Evolutionary conservation across 2,329 filamentous ascomycete genomes (phyloP).

Genomic region (Exophiala oligosperma): DNA sequence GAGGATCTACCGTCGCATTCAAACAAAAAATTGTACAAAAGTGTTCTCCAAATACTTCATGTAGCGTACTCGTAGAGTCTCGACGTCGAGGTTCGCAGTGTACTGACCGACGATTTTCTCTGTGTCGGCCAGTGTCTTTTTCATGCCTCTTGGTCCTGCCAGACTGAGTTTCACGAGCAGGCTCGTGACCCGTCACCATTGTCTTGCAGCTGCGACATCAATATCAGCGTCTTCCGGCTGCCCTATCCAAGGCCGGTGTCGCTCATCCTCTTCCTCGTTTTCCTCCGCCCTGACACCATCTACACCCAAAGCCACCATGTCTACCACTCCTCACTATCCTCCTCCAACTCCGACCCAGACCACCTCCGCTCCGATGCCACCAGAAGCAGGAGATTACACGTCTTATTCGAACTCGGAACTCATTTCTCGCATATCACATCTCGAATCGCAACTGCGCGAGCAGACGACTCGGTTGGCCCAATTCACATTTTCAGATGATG

Average conservation of each 20-base stretch:
- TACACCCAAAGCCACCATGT: too few species aligned
- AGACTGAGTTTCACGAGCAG: slow-evolving; percentile 9
- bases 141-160: slow-evolving; percentile 12
- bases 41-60: too few species aligned
- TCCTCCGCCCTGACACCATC: not conserved
- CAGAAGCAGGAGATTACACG: slow-evolving; percentile 51
- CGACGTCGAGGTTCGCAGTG: not conserved
- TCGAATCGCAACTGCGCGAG: slow-evolving; percentile 66
- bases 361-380: not conserved
- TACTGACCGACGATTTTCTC: not conserved
- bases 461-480: slow-evolving; percentile 41
- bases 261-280: not conserved
- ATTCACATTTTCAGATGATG: not conserved
- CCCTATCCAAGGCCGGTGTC: too few species aligned
- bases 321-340: not conserved
- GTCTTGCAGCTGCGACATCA: not conserved
- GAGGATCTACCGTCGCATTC: not conserved
- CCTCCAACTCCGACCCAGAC: not conserved
- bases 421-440: slow-evolving; percentile 64
- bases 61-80: too few species aligned
- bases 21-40: not conserved
- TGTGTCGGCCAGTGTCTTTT: not conserved
- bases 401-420: slow-evolving; percentile 69
- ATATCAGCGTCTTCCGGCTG: too few species aligned
- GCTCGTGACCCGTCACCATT: slow-evolving; percentile 10